phyloP scores from a whole-genome alignment of 2,329 filamentous ascomycete genomes.

The Fusarium chaquense region DNA sequence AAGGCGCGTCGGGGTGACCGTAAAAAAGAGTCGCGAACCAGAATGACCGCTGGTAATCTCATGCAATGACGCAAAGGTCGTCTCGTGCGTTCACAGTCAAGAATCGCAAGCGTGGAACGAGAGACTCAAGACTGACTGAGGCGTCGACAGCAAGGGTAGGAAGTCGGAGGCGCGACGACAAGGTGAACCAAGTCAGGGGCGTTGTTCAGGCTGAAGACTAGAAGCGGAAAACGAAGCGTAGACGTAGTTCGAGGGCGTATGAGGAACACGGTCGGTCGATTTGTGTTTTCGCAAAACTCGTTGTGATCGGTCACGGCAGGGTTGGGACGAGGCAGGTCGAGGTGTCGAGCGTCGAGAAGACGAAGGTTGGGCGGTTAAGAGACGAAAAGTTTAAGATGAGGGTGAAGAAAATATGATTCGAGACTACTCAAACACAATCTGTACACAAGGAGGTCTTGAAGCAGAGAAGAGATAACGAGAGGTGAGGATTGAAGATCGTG shows the following conservation, averaged over 20 bases:
- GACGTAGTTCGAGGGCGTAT: slow-evolving; percentile 41
- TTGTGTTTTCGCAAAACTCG: slow-evolving; percentile 51
- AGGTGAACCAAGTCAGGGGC: slow-evolving; percentile 19
- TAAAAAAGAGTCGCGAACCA: slow-evolving; percentile 36
- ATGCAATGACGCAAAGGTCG: slow-evolving; percentile 37
- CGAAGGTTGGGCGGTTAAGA: slow-evolving; percentile 31
- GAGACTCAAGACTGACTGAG: slow-evolving; percentile 30
- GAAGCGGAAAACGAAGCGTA: slow-evolving; percentile 32
- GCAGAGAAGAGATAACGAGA: slow-evolving; percentile 40
- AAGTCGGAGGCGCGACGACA: slow-evolving; percentile 33
- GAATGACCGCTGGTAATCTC: slow-evolving; percentile 37
- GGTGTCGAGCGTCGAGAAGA: slow-evolving; percentile 44
- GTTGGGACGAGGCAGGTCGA: slow-evolving; percentile 44
- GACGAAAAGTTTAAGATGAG: slow-evolving; percentile 14
- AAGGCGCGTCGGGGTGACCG: slow-evolving; percentile 55
- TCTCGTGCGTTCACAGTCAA: slow-evolving; percentile 16
- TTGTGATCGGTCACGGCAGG: slow-evolving; percentile 48
- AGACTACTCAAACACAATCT: slow-evolving; percentile 48
- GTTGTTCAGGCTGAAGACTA: slow-evolving; percentile 17
- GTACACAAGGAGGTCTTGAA: slow-evolving; percentile 36
- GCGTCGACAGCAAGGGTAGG: slow-evolving; percentile 39
- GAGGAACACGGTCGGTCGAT: slow-evolving; percentile 42
- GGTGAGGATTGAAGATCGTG: slow-evolving; percentile 48
- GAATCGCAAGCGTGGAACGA: slow-evolving; percentile 35
- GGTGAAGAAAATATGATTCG: slow-evolving; percentile 29